These are phyloP conservation scores for Tylopilus vinaceipallidus DNA, from an alignment of 768 basidiomycete species.

Conservation along the genomic window DNA sequence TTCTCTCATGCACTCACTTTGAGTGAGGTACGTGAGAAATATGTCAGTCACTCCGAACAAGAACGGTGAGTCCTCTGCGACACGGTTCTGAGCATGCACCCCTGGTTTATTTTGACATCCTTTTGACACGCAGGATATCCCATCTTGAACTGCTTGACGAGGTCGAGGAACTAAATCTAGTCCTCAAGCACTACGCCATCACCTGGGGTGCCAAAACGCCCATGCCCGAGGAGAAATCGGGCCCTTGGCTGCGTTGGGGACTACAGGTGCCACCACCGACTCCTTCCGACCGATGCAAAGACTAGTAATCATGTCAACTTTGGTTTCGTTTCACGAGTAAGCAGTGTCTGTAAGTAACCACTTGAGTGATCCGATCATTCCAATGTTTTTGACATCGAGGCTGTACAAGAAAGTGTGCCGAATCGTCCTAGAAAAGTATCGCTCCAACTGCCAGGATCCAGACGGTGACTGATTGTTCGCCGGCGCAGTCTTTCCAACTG, in stretches of 20 bases:
- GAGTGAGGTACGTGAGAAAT: conserved; percentile 44
- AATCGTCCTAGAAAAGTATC: not conserved
- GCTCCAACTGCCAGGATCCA: not conserved
- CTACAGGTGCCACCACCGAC: not conserved
- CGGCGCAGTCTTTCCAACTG: no score
- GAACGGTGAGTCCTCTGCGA: conserved; percentile 41
- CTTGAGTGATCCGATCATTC: not conserved
- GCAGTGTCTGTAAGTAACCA: not conserved
- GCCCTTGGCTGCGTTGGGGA: conserved; percentile 18
- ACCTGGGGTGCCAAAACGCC: conserved; percentile 51
- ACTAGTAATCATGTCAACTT: no score
- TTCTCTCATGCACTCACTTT: conserved; percentile 13
- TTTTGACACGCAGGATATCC: conserved; percentile 56
- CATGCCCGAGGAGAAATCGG: not conserved
- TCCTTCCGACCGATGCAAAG: no score
- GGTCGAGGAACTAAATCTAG: conserved; percentile 89
- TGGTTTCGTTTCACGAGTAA: not conserved
- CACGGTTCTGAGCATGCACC: not conserved
- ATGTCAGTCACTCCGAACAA: conserved; percentile 41
- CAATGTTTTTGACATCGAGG: not conserved
- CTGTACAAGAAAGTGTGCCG: not conserved
- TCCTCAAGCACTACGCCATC: conserved; percentile 45
- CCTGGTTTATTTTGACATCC: not conserved
- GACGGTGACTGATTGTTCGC: no score
- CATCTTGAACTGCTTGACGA: conserved; percentile 79